These are phyloP conservation scores for Omphalotus olearius DNA, from an alignment of 1,284 basidiomycete genomes.

Conservation along the genomic window DNA sequence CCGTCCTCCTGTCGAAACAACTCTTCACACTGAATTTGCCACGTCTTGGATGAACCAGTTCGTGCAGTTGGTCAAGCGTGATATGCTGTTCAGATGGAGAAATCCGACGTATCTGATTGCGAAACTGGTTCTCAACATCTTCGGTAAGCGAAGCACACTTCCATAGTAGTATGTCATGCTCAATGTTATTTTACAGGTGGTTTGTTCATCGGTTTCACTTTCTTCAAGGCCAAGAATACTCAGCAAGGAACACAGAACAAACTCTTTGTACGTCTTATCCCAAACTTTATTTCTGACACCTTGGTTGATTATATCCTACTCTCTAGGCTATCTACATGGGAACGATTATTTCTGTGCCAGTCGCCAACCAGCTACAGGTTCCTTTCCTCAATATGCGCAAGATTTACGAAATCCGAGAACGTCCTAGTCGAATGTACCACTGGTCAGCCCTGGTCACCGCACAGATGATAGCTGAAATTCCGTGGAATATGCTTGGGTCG, in stretches of 20 bases:
- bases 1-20: conserved; percentile 26
- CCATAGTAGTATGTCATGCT: too few species aligned
- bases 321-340: conserved; percentile 41
- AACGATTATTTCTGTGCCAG: conserved; percentile 38
- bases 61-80: conserved; percentile 36
- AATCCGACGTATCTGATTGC: conserved; percentile 71
- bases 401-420: conserved; percentile 73
- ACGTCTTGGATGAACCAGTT: conserved; percentile 47
- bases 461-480: conserved; percentile 58
- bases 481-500: conserved; percentile 63
- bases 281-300: background rate
- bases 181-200: conserved; percentile 22
- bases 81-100: conserved; percentile 37
- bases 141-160: conserved; percentile 19
- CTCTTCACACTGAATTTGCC: conserved; percentile 46
- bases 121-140: conserved; percentile 60
- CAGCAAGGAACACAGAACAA: conserved; percentile 81
- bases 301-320: background rate
- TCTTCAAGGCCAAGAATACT: conserved; percentile 65
- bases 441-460: conserved; percentile 74
- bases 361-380: conserved; percentile 45
- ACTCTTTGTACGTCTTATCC: conserved; percentile 50
- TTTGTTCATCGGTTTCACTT: conserved; percentile 61
- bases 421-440: conserved; percentile 77
- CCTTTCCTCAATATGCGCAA: conserved; percentile 42